A percentile compares a stretch with the other conserved stretches of the same genome.
These are phyloP conservation scores for Nakazawaea populi DNA, from an alignment of 805 yeast species.

Conservation along the genomic window DNA sequence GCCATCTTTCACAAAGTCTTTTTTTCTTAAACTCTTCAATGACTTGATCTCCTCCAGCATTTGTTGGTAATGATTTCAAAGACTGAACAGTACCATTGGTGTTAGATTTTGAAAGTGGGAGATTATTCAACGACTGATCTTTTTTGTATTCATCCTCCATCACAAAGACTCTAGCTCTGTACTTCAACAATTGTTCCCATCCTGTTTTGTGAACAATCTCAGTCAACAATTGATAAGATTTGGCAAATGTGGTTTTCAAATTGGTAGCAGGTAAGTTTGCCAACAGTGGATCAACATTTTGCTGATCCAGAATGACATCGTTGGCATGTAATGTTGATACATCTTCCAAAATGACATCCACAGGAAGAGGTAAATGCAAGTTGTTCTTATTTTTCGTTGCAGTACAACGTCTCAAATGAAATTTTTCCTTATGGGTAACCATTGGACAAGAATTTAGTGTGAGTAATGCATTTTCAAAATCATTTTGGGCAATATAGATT, in stretches of 20 bases:
- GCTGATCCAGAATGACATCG: slow-evolving; percentile 62
- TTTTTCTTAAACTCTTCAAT: slow-evolving; percentile 50
- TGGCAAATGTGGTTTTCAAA: slow-evolving; percentile 51
- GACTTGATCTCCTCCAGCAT: slow-evolving; percentile 8
- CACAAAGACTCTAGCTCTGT: slow-evolving; percentile 59
- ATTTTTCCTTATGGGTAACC: slow-evolving; percentile 68
- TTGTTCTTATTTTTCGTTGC: slow-evolving; percentile 41
- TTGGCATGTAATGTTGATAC: slow-evolving; percentile 62
- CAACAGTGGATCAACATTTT: slow-evolving; percentile 55
- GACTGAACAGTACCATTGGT: slow-evolving; percentile 12
- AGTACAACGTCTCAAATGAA: slow-evolving; percentile 52
- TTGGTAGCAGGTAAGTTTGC: slow-evolving; percentile 63
- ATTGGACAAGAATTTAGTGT: slow-evolving; percentile 79
- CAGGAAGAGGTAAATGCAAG: slow-evolving; percentile 71
- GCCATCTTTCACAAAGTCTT: slow-evolving; percentile 68
- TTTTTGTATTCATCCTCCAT: slow-evolving; percentile 60
- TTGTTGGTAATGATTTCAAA: slow-evolving; percentile 6
- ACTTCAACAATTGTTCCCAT: slow-evolving; percentile 61
- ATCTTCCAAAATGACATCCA: slow-evolving; percentile 64
- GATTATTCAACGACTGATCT: slow-evolving; percentile 13
- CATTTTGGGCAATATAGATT: slow-evolving; percentile 55
- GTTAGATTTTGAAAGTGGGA: slow-evolving; percentile 3
- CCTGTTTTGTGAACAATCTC: slow-evolving; percentile 62
- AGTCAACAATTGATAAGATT: slow-evolving; percentile 56
- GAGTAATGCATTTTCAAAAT: slow-evolving; percentile 66